These are phyloP conservation scores for Cladorrhinum samala DNA, from an alignment of 495 filamentous ascomycete species.

Conservation along the genomic window DNA sequence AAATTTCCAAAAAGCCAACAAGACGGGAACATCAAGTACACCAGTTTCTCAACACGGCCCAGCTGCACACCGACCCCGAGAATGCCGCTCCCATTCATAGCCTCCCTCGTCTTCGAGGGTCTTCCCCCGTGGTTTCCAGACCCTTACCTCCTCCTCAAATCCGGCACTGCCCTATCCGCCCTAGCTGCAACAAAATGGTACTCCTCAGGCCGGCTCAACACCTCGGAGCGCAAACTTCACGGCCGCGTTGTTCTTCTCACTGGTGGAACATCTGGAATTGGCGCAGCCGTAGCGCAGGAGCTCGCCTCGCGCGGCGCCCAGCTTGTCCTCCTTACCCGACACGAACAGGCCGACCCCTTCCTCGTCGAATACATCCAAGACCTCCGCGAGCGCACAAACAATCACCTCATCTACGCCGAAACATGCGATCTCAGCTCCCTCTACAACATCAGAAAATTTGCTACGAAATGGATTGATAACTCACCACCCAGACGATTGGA, in stretches of 20 bases:
- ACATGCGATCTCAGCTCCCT: conserved; percentile 84
- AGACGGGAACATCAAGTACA: neutral
- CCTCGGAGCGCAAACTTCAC: conserved; percentile 80
- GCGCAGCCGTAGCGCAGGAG: conserved; percentile 62
- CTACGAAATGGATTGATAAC: conserved; percentile 99
- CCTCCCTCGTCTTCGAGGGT: conserved; percentile 57
- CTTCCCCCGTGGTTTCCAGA: conserved; percentile 58
- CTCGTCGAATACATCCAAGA: conserved; percentile 89
- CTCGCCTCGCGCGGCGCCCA: conserved; percentile 84
- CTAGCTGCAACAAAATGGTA: conserved; percentile 69
- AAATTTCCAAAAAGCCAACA: conserved; percentile 3
- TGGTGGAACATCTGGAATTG: conserved; percentile 91
- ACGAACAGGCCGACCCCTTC: conserved; percentile 75
- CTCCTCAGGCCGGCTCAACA: conserved; percentile 67
- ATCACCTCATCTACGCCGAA: conserved; percentile 90
- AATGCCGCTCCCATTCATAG: conserved; percentile 79
- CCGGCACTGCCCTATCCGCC: conserved; percentile 50
- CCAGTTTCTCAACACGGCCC: no score
- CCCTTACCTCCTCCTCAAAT: conserved; percentile 53
- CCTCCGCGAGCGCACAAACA: conserved; percentile 69
- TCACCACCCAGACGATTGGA: conserved; percentile 85
- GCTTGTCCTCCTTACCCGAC: conserved; percentile 80
- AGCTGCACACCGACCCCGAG: no score
- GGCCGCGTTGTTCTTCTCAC: conserved; percentile 91
- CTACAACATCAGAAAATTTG: conserved; percentile 83